Conservation (phyloP, 75 land plant species). For the Picea sitchensis region DNA sequence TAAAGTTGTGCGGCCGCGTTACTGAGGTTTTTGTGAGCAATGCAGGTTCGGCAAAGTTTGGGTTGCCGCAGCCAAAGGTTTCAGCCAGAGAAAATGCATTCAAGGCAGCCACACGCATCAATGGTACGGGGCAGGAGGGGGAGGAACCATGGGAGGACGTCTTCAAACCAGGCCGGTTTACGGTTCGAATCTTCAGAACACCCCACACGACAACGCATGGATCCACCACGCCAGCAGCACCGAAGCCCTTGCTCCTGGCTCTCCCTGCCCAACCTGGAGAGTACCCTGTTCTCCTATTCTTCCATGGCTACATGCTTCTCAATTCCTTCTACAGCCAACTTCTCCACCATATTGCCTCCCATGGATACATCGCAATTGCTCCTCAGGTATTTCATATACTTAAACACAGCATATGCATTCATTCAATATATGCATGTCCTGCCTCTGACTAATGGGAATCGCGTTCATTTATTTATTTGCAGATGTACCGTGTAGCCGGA, state of each 20-base stretch:
- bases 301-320: constrained; percentile 75
- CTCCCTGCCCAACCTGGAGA: constrained; percentile 64
- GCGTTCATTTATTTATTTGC: background rate
- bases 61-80: no score
- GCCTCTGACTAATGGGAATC: no score
- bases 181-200: background rate
- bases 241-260: constrained; percentile 29
- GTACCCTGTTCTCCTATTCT: constrained; percentile 65
- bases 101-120: no score
- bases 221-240: constrained; percentile 24
- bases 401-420: no score
- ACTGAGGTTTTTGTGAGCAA: no score
- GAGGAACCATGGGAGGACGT: background rate
- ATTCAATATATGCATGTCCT: no score
- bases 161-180: background rate
- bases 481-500: constrained; percentile 72
- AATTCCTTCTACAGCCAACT: constrained; percentile 90
- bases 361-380: constrained; percentile 82
- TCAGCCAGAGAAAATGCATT: no score
- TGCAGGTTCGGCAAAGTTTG: no score
- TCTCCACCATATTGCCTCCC: constrained; percentile 70
- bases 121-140: background rate
- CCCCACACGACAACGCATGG: no score
- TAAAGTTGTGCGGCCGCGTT: no score
- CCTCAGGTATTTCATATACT: constrained; percentile 68